phyloP scores from a whole-genome alignment of 129 eudicot genomes.

The Saussurea involucrata region DNA sequence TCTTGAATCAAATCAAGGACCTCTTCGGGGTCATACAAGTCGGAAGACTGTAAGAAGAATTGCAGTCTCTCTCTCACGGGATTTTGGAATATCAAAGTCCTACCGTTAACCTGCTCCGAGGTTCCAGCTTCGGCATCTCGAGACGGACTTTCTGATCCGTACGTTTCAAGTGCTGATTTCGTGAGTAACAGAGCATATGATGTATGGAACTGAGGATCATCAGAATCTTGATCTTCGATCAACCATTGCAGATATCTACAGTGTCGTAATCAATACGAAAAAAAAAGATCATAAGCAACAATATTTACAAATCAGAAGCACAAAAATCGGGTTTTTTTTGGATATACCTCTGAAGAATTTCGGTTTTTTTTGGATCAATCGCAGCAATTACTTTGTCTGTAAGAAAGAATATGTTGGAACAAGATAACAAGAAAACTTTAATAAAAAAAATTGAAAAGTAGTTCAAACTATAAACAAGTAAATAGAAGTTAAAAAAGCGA shows the following conservation, averaged over 20 bases:
- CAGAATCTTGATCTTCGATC: constrained; percentile 94
- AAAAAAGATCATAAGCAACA: neutral
- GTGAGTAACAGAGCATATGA: constrained; percentile 88
- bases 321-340: neutral
- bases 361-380: constrained; percentile 81
- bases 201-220: constrained; percentile 79
- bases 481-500: neutral
- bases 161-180: constrained; percentile 71
- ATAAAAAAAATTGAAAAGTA: too few species aligned
- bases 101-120: constrained; percentile 23
- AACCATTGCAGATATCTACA: constrained; percentile 94
- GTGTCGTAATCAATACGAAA: constrained; percentile 1
- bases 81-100: constrained; percentile 50
- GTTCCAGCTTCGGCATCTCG: constrained; percentile 22
- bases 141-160: constrained; percentile 33
- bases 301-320: neutral
- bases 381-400: constrained; percentile 85
- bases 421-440: neutral
- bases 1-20: constrained; percentile 81
- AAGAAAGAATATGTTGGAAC: constrained; percentile 17
- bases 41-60: constrained; percentile 87
- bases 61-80: constrained; percentile 86
- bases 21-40: constrained; percentile 87
- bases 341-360: constrained; percentile 79
- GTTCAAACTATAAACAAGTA: neutral